phyloP scores from a whole-genome alignment of 805 yeast genomes.

The Candida xiaguanensis region DNA sequence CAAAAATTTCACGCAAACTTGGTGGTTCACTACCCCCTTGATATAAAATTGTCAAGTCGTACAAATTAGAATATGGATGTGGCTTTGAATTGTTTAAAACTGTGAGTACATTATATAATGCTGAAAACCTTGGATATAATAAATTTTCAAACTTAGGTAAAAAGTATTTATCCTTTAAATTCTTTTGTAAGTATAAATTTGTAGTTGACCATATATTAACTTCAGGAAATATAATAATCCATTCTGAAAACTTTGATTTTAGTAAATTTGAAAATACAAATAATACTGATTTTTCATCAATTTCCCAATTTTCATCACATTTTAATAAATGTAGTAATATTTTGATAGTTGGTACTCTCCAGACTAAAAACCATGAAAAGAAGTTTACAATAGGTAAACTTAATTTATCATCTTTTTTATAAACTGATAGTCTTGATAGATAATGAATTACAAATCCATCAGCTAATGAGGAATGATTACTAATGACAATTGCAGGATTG shows the following conservation, averaged over 20 bases:
- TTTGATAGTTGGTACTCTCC: constrained; percentile 56
- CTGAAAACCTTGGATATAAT: constrained; percentile 74
- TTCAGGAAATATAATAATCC: constrained; percentile 82
- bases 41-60: constrained; percentile 55
- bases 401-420: constrained; percentile 11
- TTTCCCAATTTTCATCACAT: constrained; percentile 70
- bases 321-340: constrained; percentile 45
- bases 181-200: constrained; percentile 46
- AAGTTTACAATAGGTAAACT: constrained; percentile 47
- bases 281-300: constrained; percentile 36
- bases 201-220: constrained; percentile 64
- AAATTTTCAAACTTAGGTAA: constrained; percentile 59
- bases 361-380: constrained; percentile 66
- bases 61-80: constrained; percentile 42
- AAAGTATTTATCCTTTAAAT: constrained; percentile 52
- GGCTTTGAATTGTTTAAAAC: constrained; percentile 31
- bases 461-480: constrained; percentile 66
- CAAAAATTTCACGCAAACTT: constrained; percentile 27
- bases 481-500: constrained; percentile 35
- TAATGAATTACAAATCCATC: constrained; percentile 58
- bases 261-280: constrained; percentile 33
- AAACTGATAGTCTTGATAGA: constrained; percentile 27
- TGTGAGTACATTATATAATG: constrained; percentile 48
- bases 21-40: constrained; percentile 19
- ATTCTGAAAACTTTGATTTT: constrained; percentile 41